These are phyloP conservation scores for Aspergillus sp. DNA, from an alignment of 2,329 filamentous ascomycete species.

Conservation along the genomic window DNA sequence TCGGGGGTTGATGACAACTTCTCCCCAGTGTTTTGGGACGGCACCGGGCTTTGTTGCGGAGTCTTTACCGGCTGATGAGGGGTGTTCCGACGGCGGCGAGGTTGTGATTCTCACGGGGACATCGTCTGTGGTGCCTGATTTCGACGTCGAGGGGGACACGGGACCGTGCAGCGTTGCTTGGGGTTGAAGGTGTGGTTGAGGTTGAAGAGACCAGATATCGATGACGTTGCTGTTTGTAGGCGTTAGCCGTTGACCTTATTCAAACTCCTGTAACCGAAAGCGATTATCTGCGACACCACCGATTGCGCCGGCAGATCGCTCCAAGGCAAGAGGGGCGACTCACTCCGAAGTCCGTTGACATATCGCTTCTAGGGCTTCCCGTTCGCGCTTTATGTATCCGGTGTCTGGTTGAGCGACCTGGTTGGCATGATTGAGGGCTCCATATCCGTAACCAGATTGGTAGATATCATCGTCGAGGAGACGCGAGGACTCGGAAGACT, in stretches of 20 bases:
- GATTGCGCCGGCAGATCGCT: neutral
- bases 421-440: slow-evolving; percentile 37
- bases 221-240: slow-evolving; percentile 37
- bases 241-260: neutral
- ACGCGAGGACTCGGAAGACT: slow-evolving; percentile 45
- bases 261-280: neutral
- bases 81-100: slow-evolving; percentile 10
- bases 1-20: slow-evolving; percentile 43
- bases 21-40: slow-evolving; percentile 45
- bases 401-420: slow-evolving; percentile 41
- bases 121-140: slow-evolving; percentile 16
- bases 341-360: slow-evolving; percentile 50
- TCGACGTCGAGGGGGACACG: slow-evolving; percentile 29
- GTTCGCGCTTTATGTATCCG: slow-evolving; percentile 43
- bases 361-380: slow-evolving; percentile 47
- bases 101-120: slow-evolving; percentile 20
- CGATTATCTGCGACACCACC: neutral
- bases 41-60: slow-evolving; percentile 17
- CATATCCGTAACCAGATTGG: slow-evolving; percentile 45
- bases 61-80: slow-evolving; percentile 4
- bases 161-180: slow-evolving; percentile 35
- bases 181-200: slow-evolving; percentile 41
- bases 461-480: slow-evolving; percentile 48
- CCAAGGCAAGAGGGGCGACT: slow-evolving; percentile 13
- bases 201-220: slow-evolving; percentile 46